Conservation (phyloP, 768 basidiomycete genomes). For the Pulveroboletus sp. region DNA sequence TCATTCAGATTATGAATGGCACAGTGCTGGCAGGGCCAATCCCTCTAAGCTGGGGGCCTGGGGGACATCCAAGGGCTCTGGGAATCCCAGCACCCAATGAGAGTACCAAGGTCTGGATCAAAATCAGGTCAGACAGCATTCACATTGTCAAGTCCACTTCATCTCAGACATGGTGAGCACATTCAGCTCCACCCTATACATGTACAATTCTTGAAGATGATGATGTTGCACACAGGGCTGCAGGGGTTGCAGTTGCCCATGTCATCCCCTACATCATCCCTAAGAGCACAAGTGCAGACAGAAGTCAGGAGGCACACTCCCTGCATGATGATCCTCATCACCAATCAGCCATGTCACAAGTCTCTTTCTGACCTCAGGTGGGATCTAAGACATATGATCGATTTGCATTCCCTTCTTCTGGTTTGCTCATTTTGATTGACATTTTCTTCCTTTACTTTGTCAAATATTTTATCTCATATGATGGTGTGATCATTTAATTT, state of each 20-base stretch:
- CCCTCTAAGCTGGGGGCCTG: too few species aligned
- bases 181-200: constrained; percentile 4
- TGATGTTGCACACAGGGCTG: constrained; percentile 3
- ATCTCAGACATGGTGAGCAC: constrained; percentile 20
- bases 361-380: constrained; percentile 39
- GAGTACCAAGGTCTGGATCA: background rate
- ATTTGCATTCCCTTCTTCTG: background rate
- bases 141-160: constrained; percentile 26
- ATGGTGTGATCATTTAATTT: background rate
- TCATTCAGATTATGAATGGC: constrained; percentile 26
- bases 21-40: constrained; percentile 3
- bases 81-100: constrained; percentile 1
- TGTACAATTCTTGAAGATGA: constrained; percentile 17
- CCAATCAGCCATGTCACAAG: constrained; percentile 20
- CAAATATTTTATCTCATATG: too few species aligned
- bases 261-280: constrained; percentile 18
- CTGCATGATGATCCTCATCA: constrained; percentile 15
- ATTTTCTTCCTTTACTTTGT: background rate
- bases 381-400: constrained; percentile 38
- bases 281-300: constrained; percentile 18
- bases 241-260: constrained; percentile 31
- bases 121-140: background rate
- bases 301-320: constrained; percentile 1
- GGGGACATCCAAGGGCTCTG: too few species aligned
- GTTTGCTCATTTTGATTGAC: background rate